These are phyloP conservation scores for Diplotaxis tenuifolia DNA, from an alignment of 345 rosid species.

Conservation along the genomic window DNA sequence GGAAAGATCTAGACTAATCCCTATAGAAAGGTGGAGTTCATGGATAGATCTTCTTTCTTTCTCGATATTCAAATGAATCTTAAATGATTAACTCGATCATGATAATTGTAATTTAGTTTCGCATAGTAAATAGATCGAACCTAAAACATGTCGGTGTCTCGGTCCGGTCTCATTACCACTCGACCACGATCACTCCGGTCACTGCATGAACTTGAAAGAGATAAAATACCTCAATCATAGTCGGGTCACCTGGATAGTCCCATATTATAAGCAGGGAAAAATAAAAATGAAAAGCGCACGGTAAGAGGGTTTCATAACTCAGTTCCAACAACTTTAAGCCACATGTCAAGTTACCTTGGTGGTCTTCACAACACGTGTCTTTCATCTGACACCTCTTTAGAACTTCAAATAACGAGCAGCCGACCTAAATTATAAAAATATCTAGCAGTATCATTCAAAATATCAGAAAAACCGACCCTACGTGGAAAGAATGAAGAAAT, in stretches of 20 bases:
- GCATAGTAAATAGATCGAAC: too few relatives aligned
- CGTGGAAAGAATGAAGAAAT: conserved; percentile 13
- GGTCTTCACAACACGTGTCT: not conserved
- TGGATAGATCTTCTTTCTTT: too few relatives aligned
- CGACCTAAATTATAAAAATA: conserved; percentile 26
- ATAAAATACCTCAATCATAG: not conserved
- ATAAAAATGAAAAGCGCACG: not conserved
- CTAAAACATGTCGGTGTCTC: too few relatives aligned
- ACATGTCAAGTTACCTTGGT: not conserved
- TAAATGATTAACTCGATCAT: too few relatives aligned
- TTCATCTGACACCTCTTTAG: not conserved
- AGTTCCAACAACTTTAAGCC: not conserved
- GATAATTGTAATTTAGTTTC: too few relatives aligned
- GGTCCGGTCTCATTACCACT: too few relatives aligned
- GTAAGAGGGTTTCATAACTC: not conserved
- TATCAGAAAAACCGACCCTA: not conserved
- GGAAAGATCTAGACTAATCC: too few relatives aligned
- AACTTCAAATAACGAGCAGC: conserved; percentile 16
- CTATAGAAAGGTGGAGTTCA: too few relatives aligned
- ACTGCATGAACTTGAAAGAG: not conserved
- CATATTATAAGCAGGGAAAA: not conserved
- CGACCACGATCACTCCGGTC: too few relatives aligned
- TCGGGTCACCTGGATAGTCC: not conserved
- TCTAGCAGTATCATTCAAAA: not conserved
- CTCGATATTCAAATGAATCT: too few relatives aligned